A percentile compares a stretch with the other conserved stretches of the same genome.
Evolutionary conservation across 441 rosid genomes (phyloP).

Genomic region (Manihot esculenta): DNA sequence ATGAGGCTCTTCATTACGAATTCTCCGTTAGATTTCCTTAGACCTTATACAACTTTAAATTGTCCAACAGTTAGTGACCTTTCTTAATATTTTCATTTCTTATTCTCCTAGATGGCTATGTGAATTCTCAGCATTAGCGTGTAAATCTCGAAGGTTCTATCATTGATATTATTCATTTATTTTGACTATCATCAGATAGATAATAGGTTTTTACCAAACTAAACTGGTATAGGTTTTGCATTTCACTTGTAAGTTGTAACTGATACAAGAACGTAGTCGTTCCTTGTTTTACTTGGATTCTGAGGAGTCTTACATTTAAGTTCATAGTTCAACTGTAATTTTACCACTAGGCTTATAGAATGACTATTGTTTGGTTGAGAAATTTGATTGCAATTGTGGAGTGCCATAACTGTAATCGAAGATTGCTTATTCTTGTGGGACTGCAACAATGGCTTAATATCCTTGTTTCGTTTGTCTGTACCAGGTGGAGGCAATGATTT

Average conservation of each 20-base stretch:
- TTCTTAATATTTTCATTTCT: background rate
- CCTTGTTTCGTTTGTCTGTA: constrained; percentile 18
- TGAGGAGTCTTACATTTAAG: background rate
- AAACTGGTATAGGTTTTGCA: background rate
- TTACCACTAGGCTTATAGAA: background rate
- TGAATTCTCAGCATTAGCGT: background rate
- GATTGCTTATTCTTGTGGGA: constrained; percentile 2
- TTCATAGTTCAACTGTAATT: background rate
- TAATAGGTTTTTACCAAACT: too few relatives aligned
- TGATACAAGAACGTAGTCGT: background rate
- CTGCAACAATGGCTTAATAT: constrained; percentile 12
- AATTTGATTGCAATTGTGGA: constrained; percentile 16
- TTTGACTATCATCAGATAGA: too few relatives aligned
- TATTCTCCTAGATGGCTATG: background rate
- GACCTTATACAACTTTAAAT: background rate
- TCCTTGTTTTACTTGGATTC: background rate
- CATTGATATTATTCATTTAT: background rate
- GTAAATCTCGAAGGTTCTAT: background rate
- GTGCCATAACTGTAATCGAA: background rate
- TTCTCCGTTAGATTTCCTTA: background rate
- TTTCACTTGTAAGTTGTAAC: background rate
- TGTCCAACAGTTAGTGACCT: background rate
- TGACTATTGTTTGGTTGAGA: constrained; percentile 8
- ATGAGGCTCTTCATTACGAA: too few relatives aligned
- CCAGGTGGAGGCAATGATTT: constrained; percentile 51